Evolutionary conservation across 2,329 filamentous ascomycete genomes (phyloP), one percentile per base, ranked within the genome.

Genomic region (Scleromitrula shiraiana): DNA sequence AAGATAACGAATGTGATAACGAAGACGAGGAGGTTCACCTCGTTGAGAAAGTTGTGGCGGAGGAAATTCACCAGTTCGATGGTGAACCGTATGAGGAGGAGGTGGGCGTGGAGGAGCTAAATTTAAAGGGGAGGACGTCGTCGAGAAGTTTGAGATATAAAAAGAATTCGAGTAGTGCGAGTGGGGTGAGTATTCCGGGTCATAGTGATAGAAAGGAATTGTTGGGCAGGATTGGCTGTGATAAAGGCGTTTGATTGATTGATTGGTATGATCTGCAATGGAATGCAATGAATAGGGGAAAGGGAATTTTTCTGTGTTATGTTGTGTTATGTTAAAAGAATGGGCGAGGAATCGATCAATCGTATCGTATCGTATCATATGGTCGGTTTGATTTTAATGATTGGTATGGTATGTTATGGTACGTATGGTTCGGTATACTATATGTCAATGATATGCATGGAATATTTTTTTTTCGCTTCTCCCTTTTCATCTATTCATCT

Each of bases 71-170:
- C 2, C 10, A 54, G 4, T 50, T 53, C 9, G 53, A 58, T 23
- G 46, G 38, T 14, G 35, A 45, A n/a, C 67, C 79, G 2, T 71
- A 85, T 8, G 85, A 89, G 65, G 77, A 88, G 64, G 85, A 89
- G 62, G 83, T 89, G 0, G 83, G 82, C 20, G 83, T 85, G 4
- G 85, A 89, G 59, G 72, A 76, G 10, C 73, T 90, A 44, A 78
- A 84, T 55, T 72, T 88, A 52, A 77, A 78, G 62, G 73, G 75
- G 3, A 52, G 61, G 20, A 55, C 48, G 9, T 58, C 49, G 8
- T 58, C 52, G 27, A 53, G 53, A 6, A 51, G 49, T 10, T 45
- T n/a, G n/a, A n/a, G 58, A 22, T 63, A 64, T 36, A 55, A 53
- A 38, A 65, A 64, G 45, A 53, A 52, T 22, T 29, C 56, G 3